phyloP scores from a whole-genome alignment of 2,329 filamentous ascomycete genomes.

The Fusarium torulosum region DNA sequence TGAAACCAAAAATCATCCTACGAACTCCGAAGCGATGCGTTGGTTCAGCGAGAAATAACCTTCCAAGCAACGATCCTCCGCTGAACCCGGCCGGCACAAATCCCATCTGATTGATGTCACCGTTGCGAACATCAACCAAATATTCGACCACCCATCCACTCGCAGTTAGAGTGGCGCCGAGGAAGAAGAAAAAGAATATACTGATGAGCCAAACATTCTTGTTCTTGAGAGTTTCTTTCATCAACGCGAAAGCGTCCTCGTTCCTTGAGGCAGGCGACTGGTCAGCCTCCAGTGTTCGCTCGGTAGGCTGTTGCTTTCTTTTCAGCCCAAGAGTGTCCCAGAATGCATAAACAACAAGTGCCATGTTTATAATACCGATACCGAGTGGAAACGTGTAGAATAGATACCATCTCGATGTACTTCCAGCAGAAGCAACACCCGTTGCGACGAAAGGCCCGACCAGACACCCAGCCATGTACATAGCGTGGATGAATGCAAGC shows the following conservation, averaged over 20 bases:
- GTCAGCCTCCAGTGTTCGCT: slow-evolving; percentile 23
- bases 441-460: slow-evolving; percentile 68
- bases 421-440: slow-evolving; percentile 59
- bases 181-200: slow-evolving; percentile 73
- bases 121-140: slow-evolving; percentile 69
- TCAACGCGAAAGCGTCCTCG: slow-evolving; percentile 56
- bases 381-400: slow-evolving; percentile 69
- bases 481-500: slow-evolving; percentile 74
- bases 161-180: slow-evolving; percentile 68
- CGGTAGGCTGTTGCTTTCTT: slow-evolving; percentile 18
- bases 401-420: slow-evolving; percentile 61
- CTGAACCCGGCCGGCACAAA: slow-evolving; percentile 73
- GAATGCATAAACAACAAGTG: slow-evolving; percentile 62
- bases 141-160: slow-evolving; percentile 75
- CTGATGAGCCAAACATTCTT: slow-evolving; percentile 69
- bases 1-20: slow-evolving; percentile 68
- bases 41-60: slow-evolving; percentile 69
- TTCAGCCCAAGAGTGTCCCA: slow-evolving; percentile 58
- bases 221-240: slow-evolving; percentile 59
- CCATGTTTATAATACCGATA: slow-evolving; percentile 64
- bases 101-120: slow-evolving; percentile 67
- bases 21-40: slow-evolving; percentile 70
- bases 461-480: slow-evolving; percentile 69
- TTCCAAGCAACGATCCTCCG: slow-evolving; percentile 68
- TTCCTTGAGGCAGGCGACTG: slow-evolving; percentile 16